Evolutionary conservation across 192 early-diverging fungal species (phyloP), one percentile per base, ranked within the genome.

Genomic region (Mortierella hygrophila): DNA sequence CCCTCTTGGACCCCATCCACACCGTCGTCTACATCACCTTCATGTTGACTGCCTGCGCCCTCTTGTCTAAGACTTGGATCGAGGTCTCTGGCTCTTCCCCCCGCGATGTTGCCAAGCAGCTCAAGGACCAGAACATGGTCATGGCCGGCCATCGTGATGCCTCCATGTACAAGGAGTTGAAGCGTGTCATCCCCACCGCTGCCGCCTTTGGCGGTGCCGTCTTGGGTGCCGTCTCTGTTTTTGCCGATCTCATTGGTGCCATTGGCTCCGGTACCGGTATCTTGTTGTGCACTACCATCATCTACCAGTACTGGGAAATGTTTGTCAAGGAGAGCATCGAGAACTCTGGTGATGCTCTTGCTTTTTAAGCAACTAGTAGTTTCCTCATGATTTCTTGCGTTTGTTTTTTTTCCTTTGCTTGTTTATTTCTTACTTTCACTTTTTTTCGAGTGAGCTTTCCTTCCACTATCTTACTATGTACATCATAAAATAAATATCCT

Each of bases 191-290:
- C 87, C 99, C 99, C 18, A 97, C 95, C 71, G 99, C 99, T 72
- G 99, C 99, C 29, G 95, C 96, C 60, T 97, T 99, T 77, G 99
- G 99, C 82, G 99, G 99, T 79, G 94, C 99, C 29, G 97, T 96
- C 88, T 96, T 99, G 88, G 99, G 98, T 75, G 95, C 96, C 32
- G 89, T 99, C 73, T 97, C 96, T 65, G 98, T 99, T 60, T 90
- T 96, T 87, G 99, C 99, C 35, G 99, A 99, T 92, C 93, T 99
- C 83, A 90, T 99, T 52, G 98, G 97, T 69, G 99, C 99, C 38
- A 98, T 99, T 93, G 99, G 99, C 38, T 98, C 97, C 46, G 99
- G 99, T 63, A 99, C 99, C 29, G 99, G 99, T 94, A 99, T 99
- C 79, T 91, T 99, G 82, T 88, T 99, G 72, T 97, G 97, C 76